Conservation (phyloP, 2,329 filamentous ascomycete species). For the Alternaria gaisen region DNA sequence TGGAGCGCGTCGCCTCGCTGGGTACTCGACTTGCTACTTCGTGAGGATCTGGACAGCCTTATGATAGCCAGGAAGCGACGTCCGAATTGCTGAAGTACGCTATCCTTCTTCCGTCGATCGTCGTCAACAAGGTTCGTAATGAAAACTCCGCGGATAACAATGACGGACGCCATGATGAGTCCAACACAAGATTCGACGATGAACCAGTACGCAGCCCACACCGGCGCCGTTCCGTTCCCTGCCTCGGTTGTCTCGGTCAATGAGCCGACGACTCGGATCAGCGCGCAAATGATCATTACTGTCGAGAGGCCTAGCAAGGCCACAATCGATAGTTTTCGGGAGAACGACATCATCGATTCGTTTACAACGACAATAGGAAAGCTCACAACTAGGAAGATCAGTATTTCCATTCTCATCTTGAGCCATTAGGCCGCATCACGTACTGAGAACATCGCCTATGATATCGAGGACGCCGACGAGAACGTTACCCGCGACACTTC, state of each 20-base stretch:
- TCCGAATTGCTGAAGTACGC: slow-evolving; percentile 4
- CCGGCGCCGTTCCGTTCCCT: slow-evolving; percentile 6
- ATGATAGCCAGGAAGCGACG: slow-evolving; percentile 7
- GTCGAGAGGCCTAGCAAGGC: slow-evolving; percentile 8
- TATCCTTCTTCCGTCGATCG: slow-evolving; percentile 4
- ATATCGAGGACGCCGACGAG: slow-evolving; percentile 6
- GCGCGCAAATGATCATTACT: slow-evolving; percentile 12
- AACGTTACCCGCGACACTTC: slow-evolving; percentile 4
- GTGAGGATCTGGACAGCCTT: slow-evolving; percentile 6
- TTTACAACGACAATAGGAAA: slow-evolving; percentile 8
- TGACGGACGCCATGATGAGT: slow-evolving; percentile 10
- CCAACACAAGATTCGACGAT: slow-evolving; percentile 11
- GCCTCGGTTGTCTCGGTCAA: slow-evolving; percentile 6
- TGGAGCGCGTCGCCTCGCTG: neutral
- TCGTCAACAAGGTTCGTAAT: slow-evolving; percentile 3
- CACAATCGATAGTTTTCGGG: slow-evolving; percentile 10
- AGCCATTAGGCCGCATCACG: neutral
- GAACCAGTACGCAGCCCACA: slow-evolving; percentile 14
- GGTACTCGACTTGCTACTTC: neutral
- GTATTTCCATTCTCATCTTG: neutral
- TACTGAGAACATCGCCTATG: slow-evolving; percentile 10
- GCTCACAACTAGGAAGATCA: neutral
- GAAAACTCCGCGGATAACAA: slow-evolving; percentile 12
- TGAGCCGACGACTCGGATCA: slow-evolving; percentile 10
- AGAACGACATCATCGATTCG: slow-evolving; percentile 11